Conservation (phyloP, 108 stramenopile species). For the Cyclostephanos invisitatus region DNA sequence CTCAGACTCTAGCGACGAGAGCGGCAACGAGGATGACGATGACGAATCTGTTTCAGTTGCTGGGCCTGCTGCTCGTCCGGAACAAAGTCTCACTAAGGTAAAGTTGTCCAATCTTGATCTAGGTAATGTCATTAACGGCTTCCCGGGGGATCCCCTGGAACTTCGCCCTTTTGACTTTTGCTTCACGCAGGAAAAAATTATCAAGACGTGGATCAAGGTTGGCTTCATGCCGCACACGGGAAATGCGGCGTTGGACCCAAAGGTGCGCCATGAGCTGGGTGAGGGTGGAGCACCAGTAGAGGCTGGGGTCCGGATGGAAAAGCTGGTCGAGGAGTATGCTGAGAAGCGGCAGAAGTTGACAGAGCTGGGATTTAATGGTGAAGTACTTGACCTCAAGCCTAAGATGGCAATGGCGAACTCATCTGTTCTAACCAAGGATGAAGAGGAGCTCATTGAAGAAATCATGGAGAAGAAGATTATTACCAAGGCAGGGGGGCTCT, state of each 20-base stretch:
- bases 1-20: no score
- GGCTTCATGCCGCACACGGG: constrained; percentile 21
- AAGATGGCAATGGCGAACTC: background rate
- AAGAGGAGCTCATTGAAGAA: background rate
- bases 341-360: background rate
- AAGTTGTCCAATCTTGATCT: background rate
- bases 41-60: no score
- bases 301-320: background rate
- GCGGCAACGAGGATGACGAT: no score
- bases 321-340: constrained; percentile 8
- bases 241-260: no score
- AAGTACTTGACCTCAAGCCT: constrained; percentile 10
- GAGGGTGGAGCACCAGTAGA: background rate
- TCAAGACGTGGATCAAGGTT: constrained; percentile 2
- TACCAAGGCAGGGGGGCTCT: background rate
- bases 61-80: background rate
- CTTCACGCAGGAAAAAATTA: constrained; percentile 5
- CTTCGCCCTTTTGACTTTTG: constrained; percentile 7
- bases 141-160: constrained; percentile 1
- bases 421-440: background rate
- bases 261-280: constrained; percentile 9
- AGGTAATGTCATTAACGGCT: background rate
- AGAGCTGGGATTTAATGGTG: constrained; percentile 9
- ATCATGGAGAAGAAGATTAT: background rate
- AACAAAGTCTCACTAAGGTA: no score